Percentiles rank a stretch among this genome's conserved stretches.
Evolutionary conservation across 805 yeast genomes (phyloP).

Genomic region (Saturnispora sanitii): DNA sequence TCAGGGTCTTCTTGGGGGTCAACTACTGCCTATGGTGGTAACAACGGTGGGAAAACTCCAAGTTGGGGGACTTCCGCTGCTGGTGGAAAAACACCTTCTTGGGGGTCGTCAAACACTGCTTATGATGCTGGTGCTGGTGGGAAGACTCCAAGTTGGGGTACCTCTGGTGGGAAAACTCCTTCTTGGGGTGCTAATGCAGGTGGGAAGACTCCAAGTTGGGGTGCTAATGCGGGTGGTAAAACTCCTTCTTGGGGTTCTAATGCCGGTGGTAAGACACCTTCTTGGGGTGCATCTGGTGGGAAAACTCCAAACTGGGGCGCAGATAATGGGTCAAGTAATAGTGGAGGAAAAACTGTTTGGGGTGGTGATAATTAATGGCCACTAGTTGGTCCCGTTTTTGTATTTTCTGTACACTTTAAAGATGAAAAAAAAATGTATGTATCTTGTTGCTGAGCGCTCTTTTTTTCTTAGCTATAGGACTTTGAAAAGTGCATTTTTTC

Average conservation of each 20-base stretch:
- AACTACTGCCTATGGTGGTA: conserved; percentile 17
- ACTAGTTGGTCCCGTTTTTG: conserved; percentile 34
- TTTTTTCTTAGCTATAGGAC: no score
- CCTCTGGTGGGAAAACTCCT: conserved; percentile 23
- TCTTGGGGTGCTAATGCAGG: conserved; percentile 32
- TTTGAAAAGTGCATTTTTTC: no score
- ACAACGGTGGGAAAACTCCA: conserved; percentile 22
- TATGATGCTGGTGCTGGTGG: no score
- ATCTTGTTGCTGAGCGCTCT: not conserved
- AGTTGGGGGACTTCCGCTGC: conserved; percentile 26
- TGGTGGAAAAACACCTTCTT: conserved; percentile 41
- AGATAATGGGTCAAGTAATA: conserved; percentile 25
- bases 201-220: conserved; percentile 47
- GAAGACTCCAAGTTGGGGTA: conserved; percentile 22
- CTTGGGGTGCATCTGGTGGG: conserved; percentile 16
- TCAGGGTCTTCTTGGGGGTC: conserved; percentile 16
- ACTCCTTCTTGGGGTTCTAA: conserved; percentile 37
- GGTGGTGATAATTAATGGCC: conserved; percentile 30
- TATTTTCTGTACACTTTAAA: not conserved
- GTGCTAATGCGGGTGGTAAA: conserved; percentile 23
- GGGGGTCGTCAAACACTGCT: conserved; percentile 32
- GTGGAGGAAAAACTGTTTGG: conserved; percentile 19
- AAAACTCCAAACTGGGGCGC: conserved; percentile 37
- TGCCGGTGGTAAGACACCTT: conserved; percentile 30
- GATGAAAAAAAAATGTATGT: no score